Conservation (phyloP, 768 basidiomycete genomes). For the Mycena olivaceomarginata region DNA sequence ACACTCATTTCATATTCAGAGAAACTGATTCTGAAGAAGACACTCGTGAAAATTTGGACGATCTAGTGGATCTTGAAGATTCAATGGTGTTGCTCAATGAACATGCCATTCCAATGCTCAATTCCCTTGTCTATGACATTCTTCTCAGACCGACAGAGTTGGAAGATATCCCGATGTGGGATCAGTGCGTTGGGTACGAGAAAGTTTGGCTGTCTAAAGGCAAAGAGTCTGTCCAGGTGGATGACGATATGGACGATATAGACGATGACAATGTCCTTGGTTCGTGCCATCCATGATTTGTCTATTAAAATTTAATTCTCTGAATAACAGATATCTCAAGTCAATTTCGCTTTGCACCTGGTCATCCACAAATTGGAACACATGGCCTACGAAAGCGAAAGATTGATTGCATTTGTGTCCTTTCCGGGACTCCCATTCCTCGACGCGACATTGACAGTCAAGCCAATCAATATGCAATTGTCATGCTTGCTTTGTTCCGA, state of each 20-base stretch:
- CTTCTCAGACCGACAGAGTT: slow-evolving; percentile 28
- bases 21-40: background rate
- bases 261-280: background rate
- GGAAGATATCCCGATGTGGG: slow-evolving; percentile 32
- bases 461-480: slow-evolving; percentile 19
- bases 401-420: background rate
- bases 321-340: background rate
- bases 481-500: slow-evolving; percentile 36
- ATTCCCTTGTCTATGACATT: slow-evolving; percentile 25
- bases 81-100: slow-evolving; percentile 5
- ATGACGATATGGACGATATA: background rate
- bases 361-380: slow-evolving; percentile 31
- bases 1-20: background rate
- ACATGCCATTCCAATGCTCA: background rate
- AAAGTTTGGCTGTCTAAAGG: slow-evolving; percentile 4
- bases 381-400: slow-evolving; percentile 24
- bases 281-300: background rate
- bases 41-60: background rate
- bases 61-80: slow-evolving; percentile 16
- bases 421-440: slow-evolving; percentile 36
- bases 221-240: background rate
- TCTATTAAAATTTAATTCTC: background rate
- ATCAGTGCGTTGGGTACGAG: slow-evolving; percentile 21
- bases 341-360: slow-evolving; percentile 10
- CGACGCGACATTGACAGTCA: slow-evolving; percentile 21